phyloP scores from a whole-genome alignment of 1,284 basidiomycete species.

The Neonothopanus nambi region DNA sequence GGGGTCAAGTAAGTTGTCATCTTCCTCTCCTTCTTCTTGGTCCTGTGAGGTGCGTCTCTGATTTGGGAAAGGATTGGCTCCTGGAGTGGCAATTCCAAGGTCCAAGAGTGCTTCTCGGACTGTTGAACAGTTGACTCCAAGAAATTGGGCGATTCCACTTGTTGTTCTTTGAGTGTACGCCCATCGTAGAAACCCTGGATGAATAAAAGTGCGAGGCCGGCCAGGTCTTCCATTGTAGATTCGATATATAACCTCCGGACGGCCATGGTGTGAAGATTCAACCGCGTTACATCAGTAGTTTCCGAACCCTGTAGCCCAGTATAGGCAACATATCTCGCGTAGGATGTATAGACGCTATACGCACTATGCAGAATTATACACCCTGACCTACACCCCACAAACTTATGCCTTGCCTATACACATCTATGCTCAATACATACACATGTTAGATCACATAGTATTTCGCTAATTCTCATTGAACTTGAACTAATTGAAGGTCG shows the following conservation, averaged over 20 bases:
- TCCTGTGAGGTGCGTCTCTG: slow-evolving; percentile 2
- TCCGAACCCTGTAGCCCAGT: too few species aligned
- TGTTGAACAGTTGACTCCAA: slow-evolving; percentile 20
- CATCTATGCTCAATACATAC: too few species aligned
- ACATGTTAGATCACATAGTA: too few species aligned
- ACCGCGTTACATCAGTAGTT: too few species aligned
- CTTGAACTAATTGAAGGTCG: too few species aligned
- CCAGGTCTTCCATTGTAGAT: slow-evolving; percentile 22
- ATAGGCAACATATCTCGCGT: too few species aligned
- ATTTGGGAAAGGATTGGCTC: slow-evolving; percentile 8
- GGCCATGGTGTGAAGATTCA: slow-evolving; percentile 23
- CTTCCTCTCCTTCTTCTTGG: neutral
- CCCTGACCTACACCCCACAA: too few species aligned
- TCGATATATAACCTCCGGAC: slow-evolving; percentile 12
- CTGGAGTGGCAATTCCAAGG: slow-evolving; percentile 23
- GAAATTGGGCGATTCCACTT: slow-evolving; percentile 22
- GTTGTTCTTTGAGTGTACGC: slow-evolving; percentile 24
- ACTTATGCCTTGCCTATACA: too few species aligned
- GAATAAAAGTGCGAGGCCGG: slow-evolving; percentile 24
- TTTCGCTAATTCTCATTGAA: too few species aligned
- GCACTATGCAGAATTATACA: too few species aligned
- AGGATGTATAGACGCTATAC: too few species aligned
- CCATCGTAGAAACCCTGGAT: slow-evolving; percentile 26
- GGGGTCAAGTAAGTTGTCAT: slow-evolving; percentile 12
- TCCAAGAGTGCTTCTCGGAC: slow-evolving; percentile 24